Evolutionary conservation across 805 yeast species (phyloP), one percentile per base, ranked within the genome.

Genomic region (Clavispora fructus): DNA sequence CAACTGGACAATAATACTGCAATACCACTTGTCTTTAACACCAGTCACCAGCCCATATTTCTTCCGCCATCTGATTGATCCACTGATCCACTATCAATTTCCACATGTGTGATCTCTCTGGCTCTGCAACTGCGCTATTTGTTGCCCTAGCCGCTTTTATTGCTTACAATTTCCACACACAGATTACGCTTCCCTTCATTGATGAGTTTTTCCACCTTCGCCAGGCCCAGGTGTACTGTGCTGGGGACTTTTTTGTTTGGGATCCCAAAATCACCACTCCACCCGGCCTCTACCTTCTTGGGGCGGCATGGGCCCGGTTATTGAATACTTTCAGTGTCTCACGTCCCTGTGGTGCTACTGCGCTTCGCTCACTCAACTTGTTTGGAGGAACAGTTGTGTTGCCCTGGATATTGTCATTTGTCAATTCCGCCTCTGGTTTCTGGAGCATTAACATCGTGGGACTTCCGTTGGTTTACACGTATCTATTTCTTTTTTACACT

Each of bases 261-360:
- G 89, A 94, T 62, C 75, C 82, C 11, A 91, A 92, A 60, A 89
- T 94, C 60, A 92, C 99, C 1, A 94, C 99, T 0, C 99, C 99
- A 1, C 98, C 98, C 1, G 99, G 98, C 0, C 68, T 92, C 14
- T 92, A 94, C 60, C 46, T 63, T 6, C 51, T 79, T 9, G 80
- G 79, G 6, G 64, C 65, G 29, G 50, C 53, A 3, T 77, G 73
- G 50, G 40, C 68, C 8, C 64, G 64, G 31, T 42, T 73, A 3
- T 50, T 81, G 49, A 62, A 64, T 4, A 50, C 77, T 17, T 53
- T 68, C 0, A 67, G 72, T 9, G 61, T 44, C 65, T 42, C 33
- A 11, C 35, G 40, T 12, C 28, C 54, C 2, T 49, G 53, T 31
- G 53, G 54, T 14, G 10, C 26, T 25, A 47, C 50, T 16, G 46